Evolutionary conservation across 345 rosid species (phyloP).

Genomic region (Arabis hirsuta): DNA sequence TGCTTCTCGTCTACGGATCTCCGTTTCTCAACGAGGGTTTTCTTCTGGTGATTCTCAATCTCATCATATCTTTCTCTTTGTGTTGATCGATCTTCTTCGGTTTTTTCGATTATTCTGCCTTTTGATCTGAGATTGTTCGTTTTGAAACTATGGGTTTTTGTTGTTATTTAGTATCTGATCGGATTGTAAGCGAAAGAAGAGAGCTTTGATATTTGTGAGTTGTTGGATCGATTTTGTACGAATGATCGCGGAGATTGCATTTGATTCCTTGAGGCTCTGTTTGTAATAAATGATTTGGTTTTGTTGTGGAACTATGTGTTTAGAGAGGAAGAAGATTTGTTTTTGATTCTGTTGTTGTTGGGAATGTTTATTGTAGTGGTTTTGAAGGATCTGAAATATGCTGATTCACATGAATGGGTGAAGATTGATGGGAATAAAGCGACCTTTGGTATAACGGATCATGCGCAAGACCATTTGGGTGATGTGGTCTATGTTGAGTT

Average conservation of each 20-base stretch:
- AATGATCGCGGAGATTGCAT: background rate
- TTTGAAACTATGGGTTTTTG: background rate
- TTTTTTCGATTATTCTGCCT: background rate
- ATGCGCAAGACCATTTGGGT: slow-evolving; percentile 96
- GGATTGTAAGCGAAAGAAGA: background rate
- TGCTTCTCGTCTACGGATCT: slow-evolving; percentile 88
- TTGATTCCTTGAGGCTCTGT: slow-evolving; percentile 12
- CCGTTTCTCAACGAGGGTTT: slow-evolving; percentile 69
- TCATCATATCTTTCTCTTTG: background rate
- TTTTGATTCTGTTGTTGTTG: slow-evolving; percentile 3
- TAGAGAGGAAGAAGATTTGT: slow-evolving; percentile 6
- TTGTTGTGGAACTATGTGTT: slow-evolving; percentile 5
- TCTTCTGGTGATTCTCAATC: slow-evolving; percentile 58
- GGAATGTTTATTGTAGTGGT: slow-evolving; percentile 52
- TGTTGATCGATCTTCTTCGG: background rate
- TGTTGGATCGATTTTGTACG: slow-evolving; percentile 9
- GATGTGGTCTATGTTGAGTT: slow-evolving; percentile 95
- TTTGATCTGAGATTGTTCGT: slow-evolving; percentile 37
- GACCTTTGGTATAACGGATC: slow-evolving; percentile 91
- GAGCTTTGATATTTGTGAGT: background rate
- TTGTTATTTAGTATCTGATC: background rate
- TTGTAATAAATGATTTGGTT: background rate
- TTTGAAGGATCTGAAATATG: slow-evolving; percentile 82
- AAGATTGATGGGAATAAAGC: slow-evolving; percentile 79
- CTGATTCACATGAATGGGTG: slow-evolving; percentile 93